Base-by-base conservation (phyloP, 768 basidiomycete genomes). In the Trametes cingulata region DNA sequence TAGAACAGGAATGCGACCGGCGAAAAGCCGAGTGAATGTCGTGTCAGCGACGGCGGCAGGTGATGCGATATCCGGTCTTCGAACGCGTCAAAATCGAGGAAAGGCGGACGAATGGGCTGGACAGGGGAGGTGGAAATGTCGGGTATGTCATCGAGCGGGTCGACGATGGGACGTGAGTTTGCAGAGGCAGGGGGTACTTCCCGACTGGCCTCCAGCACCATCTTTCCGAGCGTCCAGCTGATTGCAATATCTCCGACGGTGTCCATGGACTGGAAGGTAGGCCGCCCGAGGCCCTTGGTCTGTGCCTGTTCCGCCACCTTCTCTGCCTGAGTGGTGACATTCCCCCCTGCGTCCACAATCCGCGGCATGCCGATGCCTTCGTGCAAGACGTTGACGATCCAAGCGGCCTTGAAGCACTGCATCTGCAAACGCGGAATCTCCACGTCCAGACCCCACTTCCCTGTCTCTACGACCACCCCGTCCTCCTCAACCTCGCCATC, bases 391-490 rank as follows among this genome's bases (percentile, higher is more conserved):
- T 98, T 98, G 52, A 90, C 87, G 55, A 99, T 83, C 97, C 97
- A 99, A 2, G 97, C 95, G 0, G 96, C 94, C 74, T 99, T 99
- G 86, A 99, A 99, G 72, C 97, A 99, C 71, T 98, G 97, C 91
- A 96, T 91, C 75, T 96, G 85, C 60, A 99, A 75, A 46, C 96
- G 84, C 22, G 91, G 83, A 36, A 91, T 74, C 71, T 95, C 95
- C 58, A 96, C 87, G 55, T 84, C 76, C 39, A 85, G 78, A 22
- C 83, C 83, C 91, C 90, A 92, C 64, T 81, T 80, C 0, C 86
- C 87, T 3, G 82, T 79, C 25, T 79, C 80, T n/a, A 90, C 80
- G 13, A 89, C 72, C 60, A 83, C 71, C 19, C 87, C 88, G 54
- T 79, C 75, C 68, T 82, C 69, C 60, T 82, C 76, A 13, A 89